Base-by-base conservation (phyloP, 2,329 filamentous ascomycete genomes). In the Sporothrix euskadiensis region DNA sequence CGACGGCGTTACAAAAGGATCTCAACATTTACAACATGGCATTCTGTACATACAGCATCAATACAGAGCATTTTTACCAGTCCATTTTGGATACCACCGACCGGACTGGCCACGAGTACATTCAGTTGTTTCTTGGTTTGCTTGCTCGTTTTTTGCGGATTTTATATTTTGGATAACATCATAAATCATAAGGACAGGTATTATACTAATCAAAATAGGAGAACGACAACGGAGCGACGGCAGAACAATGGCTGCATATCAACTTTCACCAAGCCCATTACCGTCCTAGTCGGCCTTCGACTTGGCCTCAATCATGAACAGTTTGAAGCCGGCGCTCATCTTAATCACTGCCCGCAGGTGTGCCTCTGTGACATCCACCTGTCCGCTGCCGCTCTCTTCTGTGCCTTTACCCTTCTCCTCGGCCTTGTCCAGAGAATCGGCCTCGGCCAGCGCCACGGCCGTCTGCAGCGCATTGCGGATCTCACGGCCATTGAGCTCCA, bases 371-470 rank as follows among this genome's bases (percentile, higher is more conserved):
- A 83, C 77, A 0, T 75, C 73, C 16, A 82, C 78, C 39, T 52
- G 44, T 2, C 19, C 81, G 8, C 75, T 69, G 56, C 81, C 79
- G 32, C 83, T 82, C 32, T 30, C 22, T 14, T 10, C 39, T 6
- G 44, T 32, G 49, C 26, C 32, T 6, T 49, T n/a, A 49, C 16
- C 32, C 49, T 26, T 30, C 1, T 19, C 41, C 44, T 26, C 6
- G 12, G 30, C 26, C 65, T 19, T 35, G 16, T 69, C 65, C 26
- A 69, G 44, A 19, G 54, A 39, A 14, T 71, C 69, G 16, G 69
- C 52, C 79, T 85, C 83, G 5, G 83, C 84, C 35, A 85, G 78
- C 3, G 83, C 82, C 22, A 85, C 79, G 0, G 83, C 83, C 12
- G 72, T 71, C 57, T 73, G 72, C 56, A 73, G 57, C 4, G 68